Base-by-base conservation (phyloP, 129 eudicot genomes). In the Apium graveolens region DNA sequence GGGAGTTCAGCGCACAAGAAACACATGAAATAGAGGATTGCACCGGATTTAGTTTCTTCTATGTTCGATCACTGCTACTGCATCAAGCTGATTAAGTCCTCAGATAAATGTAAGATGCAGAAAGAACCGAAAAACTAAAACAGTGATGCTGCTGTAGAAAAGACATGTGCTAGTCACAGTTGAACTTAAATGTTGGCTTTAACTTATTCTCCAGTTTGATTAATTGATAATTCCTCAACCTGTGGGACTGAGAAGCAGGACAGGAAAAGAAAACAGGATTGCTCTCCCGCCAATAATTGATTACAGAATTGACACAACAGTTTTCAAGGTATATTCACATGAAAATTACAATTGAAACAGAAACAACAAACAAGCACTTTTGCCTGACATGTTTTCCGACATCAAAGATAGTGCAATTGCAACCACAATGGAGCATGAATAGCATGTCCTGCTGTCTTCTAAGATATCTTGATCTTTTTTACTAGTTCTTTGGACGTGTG, bases 291-390 rank as follows among this genome's bases (percentile, higher is more conserved):
- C 41, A n/a, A 44, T 17, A 26, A 26, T 27, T 49, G 49, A 27
- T 74, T 44, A 44, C 37, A 74, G 8, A 74, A 7, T 43, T 74
- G 20, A 26, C 60, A 42, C 17, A 73, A 20, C 77, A 74, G 32
- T n/a, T 27, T 26, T 6, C 14, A 74, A 44, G 24, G 60, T 12
- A 43, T 20, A 14, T n/a, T 16, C 38, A 74, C 39, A 44, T 1
- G 34, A 26, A 27, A 74, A 43, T 29, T 32, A 74, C 57, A 74
- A 74, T 43, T 74, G 77, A 29, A n/a, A 72, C 35, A 39, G 53
- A 27, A 55, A 72, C 51, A 11, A 46, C 53, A 73, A 73, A 24
- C 76, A 73, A 39, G 55, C 76, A 73, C 48, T 73, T 46, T n/a
- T 42, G 29, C 46, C 26, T 38, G 35, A 27, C 57, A 74, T 74